Base-by-base conservation (phyloP, 2,329 filamentous ascomycete genomes). In the Penicillium sp. region DNA sequence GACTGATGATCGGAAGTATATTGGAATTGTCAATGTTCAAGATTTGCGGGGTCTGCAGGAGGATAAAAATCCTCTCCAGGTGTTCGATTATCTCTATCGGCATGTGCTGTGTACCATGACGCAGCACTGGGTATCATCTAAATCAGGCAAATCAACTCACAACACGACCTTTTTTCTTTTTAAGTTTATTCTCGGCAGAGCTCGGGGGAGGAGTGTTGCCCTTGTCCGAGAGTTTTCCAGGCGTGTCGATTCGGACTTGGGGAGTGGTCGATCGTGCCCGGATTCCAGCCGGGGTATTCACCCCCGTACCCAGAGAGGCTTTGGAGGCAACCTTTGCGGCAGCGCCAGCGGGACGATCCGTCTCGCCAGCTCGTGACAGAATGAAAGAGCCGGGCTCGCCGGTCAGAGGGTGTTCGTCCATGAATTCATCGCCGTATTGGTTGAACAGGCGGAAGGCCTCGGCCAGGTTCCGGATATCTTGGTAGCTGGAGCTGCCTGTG, bases 301-400 rank as follows among this genome's bases (percentile, higher is more conserved):
- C 39, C 7, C 45, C 27, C 12, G 48, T 34, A 37, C 37, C 47
- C 8, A 48, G 37, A 18, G 42, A 36, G 0, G 33, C 9, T 26
- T 58, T 58, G 18, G 55, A 46, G 26, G 52, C 47, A n/a, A 53
- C 53, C 29, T 65, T 65, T 25, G 52, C 45, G 29, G 53, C 45
- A 9, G 43, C 18, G 4, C 39, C 41, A 32, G 50, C 46, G 8
- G 55, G 40, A 45, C 59, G 56, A 32, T 60, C 58, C 12, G 53
- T 45, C 36, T 72, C 50, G 13, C 61, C 66, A 5, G 58, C 55
- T 45, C 69, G 72, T 5, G 74, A 73, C 53, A 83, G 74, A 46
- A 80, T 77, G 55, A 85, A 83, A 4, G 75, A 76, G 28, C 82
- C 82, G 0, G 82, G 82, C 60, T 84, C 82, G 41, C 82, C 82